Evolutionary conservation across 495 filamentous ascomycete species (phyloP).

Genomic region (Amniculicola lignicola): DNA sequence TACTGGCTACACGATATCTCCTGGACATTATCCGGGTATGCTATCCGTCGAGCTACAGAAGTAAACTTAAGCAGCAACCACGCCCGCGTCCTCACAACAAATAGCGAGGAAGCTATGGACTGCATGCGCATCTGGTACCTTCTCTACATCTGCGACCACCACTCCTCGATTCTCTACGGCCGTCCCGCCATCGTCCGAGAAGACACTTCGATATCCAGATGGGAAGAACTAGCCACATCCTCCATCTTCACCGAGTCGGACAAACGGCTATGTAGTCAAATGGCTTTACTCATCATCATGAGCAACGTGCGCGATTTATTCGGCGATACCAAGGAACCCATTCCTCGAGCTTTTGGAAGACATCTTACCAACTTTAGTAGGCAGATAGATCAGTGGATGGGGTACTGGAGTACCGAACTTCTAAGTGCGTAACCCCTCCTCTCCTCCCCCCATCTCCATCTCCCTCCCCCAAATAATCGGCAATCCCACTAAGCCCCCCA

Average conservation of each 20-base stretch:
- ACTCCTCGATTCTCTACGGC: slow-evolving; percentile 56
- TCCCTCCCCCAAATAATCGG: background rate
- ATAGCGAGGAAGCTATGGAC: slow-evolving; percentile 44
- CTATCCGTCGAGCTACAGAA: slow-evolving; percentile 56
- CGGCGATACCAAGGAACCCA: slow-evolving; percentile 39
- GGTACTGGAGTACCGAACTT: slow-evolving; percentile 36
- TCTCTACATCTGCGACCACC: slow-evolving; percentile 56
- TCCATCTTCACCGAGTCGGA: slow-evolving; percentile 42
- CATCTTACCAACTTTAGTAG: slow-evolving; percentile 40
- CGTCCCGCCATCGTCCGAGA: slow-evolving; percentile 52
- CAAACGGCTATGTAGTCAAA: slow-evolving; percentile 42
- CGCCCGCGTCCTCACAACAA: slow-evolving; percentile 46
- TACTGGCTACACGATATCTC: slow-evolving; percentile 57
- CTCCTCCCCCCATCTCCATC: too few relatives aligned
- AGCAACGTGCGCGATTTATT: slow-evolving; percentile 44
- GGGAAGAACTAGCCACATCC: slow-evolving; percentile 40
- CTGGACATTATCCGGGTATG: slow-evolving; percentile 57
- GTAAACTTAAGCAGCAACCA: slow-evolving; percentile 51
- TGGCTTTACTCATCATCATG: slow-evolving; percentile 44
- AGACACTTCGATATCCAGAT: slow-evolving; percentile 40
- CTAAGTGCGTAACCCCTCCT: slow-evolving; percentile 18
- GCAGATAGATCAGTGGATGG: slow-evolving; percentile 48
- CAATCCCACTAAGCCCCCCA: slow-evolving; percentile 6
- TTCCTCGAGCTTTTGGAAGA: slow-evolving; percentile 46
- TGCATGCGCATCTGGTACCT: slow-evolving; percentile 48